Evolutionary conservation across 1,139 yeast species (phyloP).

Genomic region (Hansenula lynferdii): DNA sequence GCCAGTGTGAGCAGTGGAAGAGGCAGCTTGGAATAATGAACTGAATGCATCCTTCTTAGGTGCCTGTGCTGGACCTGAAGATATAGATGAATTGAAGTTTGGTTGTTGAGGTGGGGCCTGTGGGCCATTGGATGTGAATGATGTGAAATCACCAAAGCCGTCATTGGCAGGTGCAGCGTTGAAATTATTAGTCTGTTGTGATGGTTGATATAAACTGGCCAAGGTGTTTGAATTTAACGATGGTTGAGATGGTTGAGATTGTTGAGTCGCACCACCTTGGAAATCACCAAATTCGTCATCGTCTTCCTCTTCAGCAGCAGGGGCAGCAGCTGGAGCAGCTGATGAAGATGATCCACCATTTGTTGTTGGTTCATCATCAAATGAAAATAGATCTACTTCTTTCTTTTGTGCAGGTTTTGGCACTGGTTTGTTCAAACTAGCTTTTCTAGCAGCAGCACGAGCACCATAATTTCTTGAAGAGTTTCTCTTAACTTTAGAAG

Average conservation of each 20-base stretch:
- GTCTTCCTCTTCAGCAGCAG: slow-evolving; percentile 43
- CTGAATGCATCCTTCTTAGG: slow-evolving; percentile 73
- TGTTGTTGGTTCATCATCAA: slow-evolving; percentile 30
- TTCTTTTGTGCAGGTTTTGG: slow-evolving; percentile 21
- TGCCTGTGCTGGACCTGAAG: slow-evolving; percentile 29
- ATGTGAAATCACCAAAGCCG: slow-evolving; percentile 21
- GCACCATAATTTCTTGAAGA: slow-evolving; percentile 7
- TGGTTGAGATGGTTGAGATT: slow-evolving; percentile 13
- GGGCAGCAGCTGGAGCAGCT: slow-evolving; percentile 9
- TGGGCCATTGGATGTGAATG: slow-evolving; percentile 15
- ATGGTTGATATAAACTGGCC: slow-evolving; percentile 14
- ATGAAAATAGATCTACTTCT: slow-evolving; percentile 51
- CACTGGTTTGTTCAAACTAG: slow-evolving; percentile 20
- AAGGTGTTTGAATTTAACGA: slow-evolving; percentile 8
- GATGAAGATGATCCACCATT: too few relatives aligned
- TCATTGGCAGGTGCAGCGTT: slow-evolving; percentile 9
- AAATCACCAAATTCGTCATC: slow-evolving; percentile 95
- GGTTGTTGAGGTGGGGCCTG: slow-evolving; percentile 11
- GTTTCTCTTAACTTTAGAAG: slow-evolving; percentile 10
- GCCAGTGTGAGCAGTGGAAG: slow-evolving; percentile 33
- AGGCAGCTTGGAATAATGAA: slow-evolving; percentile 71
- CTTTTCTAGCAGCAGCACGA: slow-evolving; percentile 23
- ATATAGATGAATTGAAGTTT: slow-evolving; percentile 18
- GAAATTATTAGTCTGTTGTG: slow-evolving; percentile 1
- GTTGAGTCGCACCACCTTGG: slow-evolving; percentile 62